phyloP scores from a whole-genome alignment of 73 alveolate genomes.

The Tetrahymena malaccensis region DNA sequence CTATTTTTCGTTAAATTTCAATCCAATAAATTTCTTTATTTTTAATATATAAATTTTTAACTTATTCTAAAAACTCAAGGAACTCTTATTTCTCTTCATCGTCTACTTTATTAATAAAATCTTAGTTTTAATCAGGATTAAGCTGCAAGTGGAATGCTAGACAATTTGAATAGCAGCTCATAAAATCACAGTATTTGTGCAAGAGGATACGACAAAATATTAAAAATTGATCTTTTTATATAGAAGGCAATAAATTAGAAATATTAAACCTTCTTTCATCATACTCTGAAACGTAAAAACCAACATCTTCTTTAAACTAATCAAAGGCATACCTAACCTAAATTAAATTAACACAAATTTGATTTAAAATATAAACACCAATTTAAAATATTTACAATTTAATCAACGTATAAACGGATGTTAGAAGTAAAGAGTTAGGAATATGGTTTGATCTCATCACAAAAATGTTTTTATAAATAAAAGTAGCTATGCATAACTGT shows the following conservation, averaged over 20 bases:
- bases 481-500: neutral
- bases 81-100: neutral
- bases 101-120: neutral
- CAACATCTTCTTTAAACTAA: neutral
- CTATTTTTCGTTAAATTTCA: neutral
- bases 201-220: neutral
- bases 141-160: neutral
- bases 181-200: neutral
- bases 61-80: neutral
- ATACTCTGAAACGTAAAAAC: neutral
- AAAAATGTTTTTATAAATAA: neutral
- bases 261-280: neutral
- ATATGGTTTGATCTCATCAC: neutral
- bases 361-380: neutral
- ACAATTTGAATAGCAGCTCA: neutral
- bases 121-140: neutral
- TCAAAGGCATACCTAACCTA: neutral
- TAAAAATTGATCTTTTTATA: neutral
- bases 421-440: neutral
- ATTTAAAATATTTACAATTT: neutral
- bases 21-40: neutral
- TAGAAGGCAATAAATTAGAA: neutral
- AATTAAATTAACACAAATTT: neutral
- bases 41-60: neutral
- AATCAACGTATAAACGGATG: neutral